These are phyloP conservation scores for Candida neerlandica DNA, from an alignment of 1,139 yeast species.

Conservation along the genomic window DNA sequence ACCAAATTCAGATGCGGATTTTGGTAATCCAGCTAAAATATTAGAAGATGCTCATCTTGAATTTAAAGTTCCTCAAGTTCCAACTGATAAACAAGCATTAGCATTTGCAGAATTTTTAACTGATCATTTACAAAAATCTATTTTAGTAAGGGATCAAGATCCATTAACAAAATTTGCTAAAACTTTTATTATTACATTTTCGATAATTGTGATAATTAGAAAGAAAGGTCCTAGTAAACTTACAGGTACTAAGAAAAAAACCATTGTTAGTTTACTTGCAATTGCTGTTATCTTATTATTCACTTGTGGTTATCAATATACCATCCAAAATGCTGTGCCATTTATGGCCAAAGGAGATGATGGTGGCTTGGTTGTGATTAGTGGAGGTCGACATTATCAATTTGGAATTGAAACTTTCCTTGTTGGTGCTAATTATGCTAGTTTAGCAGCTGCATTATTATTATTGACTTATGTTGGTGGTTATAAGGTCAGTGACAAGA, in stretches of 20 bases:
- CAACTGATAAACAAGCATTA: conserved; percentile 33
- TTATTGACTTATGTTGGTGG: conserved; percentile 40
- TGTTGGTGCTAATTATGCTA: conserved; percentile 50
- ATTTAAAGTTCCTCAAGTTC: conserved; percentile 34
- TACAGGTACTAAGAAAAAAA: conserved; percentile 31
- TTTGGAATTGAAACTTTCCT: conserved; percentile 66
- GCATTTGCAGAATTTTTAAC: conserved; percentile 58
- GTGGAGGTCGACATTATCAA: conserved; percentile 68
- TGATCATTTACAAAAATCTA: conserved; percentile 41
- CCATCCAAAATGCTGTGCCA: conserved; percentile 61
- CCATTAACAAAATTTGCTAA: conserved; percentile 43
- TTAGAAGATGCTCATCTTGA: conserved; percentile 33
- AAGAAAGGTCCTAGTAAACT: conserved; percentile 46
- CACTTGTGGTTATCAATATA: conserved; percentile 65
- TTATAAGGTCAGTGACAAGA: conserved; percentile 25
- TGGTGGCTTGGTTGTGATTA: conserved; percentile 52
- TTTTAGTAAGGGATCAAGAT: conserved; percentile 45
- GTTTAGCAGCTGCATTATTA: conserved; percentile 43
- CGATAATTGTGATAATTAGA: conserved; percentile 49
- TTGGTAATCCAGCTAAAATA: conserved; percentile 26
- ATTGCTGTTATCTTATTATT: conserved; percentile 45
- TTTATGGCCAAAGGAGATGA: conserved; percentile 56
- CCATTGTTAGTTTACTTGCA: conserved; percentile 40
- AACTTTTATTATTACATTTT: conserved; percentile 50
- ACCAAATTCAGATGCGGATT: conserved; percentile 33